phyloP scores from a whole-genome alignment of 352 stramenopile genomes.

The Thraustochytrium striatum region DNA sequence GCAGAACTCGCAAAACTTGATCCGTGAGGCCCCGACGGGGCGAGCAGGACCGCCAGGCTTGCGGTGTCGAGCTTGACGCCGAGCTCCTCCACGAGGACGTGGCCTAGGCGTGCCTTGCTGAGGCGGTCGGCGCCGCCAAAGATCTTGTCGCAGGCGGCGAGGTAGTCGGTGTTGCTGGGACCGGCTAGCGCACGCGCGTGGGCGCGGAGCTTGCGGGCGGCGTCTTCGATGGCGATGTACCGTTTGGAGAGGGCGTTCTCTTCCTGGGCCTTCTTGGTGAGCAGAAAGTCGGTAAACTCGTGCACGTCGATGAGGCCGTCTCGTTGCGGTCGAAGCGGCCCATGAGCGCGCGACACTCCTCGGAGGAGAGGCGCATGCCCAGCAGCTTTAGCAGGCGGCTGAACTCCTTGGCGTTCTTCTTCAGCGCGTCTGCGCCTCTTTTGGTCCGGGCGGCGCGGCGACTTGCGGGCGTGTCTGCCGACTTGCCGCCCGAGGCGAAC shows the following conservation, averaged over 20 bases:
- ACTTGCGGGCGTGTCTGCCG: neutral
- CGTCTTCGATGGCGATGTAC: conserved; percentile 4
- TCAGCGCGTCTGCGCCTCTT: no score
- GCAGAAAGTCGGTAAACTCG: conserved; percentile 10
- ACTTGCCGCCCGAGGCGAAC: neutral
- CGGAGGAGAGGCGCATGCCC: neutral
- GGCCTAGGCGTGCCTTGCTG: neutral
- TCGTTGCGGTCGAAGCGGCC: conserved; percentile 27
- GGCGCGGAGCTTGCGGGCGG: conserved; percentile 22
- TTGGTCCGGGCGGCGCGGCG: neutral
- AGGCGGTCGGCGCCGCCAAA: conserved; percentile 9
- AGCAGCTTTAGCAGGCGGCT: neutral
- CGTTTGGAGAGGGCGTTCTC: neutral
- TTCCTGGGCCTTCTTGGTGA: neutral
- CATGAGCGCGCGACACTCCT: conserved; percentile 25
- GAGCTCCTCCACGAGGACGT: conserved; percentile 1
- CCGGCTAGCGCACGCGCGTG: conserved; percentile 6
- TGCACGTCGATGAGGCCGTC: neutral
- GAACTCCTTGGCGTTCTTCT: conserved; percentile 21
- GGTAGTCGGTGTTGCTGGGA: neutral
- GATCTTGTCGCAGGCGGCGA: conserved; percentile 6
- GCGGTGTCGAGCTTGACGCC: conserved; percentile 2
- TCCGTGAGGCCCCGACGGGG: neutral
- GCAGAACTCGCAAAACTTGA: conserved; percentile 34
- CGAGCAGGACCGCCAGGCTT: conserved; percentile 1